Conservation (phyloP, 192 early-diverging fungal species). For the Spizellomyces punctatus region DNA sequence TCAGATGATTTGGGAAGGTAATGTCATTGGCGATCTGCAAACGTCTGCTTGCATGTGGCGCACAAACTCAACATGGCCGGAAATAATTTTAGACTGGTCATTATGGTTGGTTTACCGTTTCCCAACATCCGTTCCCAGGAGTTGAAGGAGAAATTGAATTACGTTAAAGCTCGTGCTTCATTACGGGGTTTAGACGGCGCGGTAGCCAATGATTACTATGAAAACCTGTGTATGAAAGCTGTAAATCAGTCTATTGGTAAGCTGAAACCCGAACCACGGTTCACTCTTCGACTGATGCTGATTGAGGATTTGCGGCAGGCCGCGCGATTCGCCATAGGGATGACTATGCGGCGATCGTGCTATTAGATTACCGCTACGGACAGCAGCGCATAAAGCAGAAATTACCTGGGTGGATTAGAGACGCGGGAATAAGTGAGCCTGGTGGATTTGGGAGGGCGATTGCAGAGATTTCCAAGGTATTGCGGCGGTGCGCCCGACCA, state of each 20-base stretch:
- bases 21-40: neutral
- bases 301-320: slow-evolving; percentile 46
- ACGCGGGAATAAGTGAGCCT: slow-evolving; percentile 35
- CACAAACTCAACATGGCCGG: neutral
- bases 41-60: neutral
- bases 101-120: slow-evolving; percentile 91
- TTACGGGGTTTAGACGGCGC: neutral
- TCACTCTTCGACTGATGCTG: neutral
- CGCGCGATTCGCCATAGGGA: slow-evolving; percentile 87
- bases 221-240: slow-evolving; percentile 90
- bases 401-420: slow-evolving; percentile 77
- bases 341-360: slow-evolving; percentile 84
- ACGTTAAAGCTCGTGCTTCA: slow-evolving; percentile 45
- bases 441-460: slow-evolving; percentile 30
- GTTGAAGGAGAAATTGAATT: slow-evolving; percentile 74
- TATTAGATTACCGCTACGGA: slow-evolving; percentile 76
- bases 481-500: neutral
- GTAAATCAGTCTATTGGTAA: slow-evolving; percentile 86
- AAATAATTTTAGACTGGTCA: slow-evolving; percentile 59
- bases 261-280: neutral
- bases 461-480: slow-evolving; percentile 21
- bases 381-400: slow-evolving; percentile 57
- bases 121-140: slow-evolving; percentile 77
- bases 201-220: slow-evolving; percentile 72
- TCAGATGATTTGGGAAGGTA: slow-evolving; percentile 77